Conservation (phyloP, 352 stramenopile genomes). For the Phytophthora agathidicida region DNA sequence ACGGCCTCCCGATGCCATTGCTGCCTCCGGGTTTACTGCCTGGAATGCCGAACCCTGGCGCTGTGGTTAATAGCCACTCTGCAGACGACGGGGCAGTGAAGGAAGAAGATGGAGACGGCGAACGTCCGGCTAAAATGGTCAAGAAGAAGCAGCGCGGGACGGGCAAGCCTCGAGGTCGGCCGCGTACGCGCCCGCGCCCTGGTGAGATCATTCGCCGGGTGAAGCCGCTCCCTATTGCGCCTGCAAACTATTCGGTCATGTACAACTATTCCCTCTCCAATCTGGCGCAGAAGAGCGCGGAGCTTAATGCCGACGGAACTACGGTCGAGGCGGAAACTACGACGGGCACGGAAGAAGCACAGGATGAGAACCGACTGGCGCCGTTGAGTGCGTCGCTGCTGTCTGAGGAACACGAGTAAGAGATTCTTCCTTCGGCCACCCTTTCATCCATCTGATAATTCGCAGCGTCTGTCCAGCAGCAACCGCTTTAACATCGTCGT, state of each 20-base stretch:
- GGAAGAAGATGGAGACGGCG: slow-evolving; percentile 35
- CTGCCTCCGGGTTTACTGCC: slow-evolving; percentile 46
- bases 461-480: slow-evolving; percentile 10
- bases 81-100: slow-evolving; percentile 26
- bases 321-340: slow-evolving; percentile 15
- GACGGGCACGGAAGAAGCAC: slow-evolving; percentile 19
- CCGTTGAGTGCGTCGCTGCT: slow-evolving; percentile 52
- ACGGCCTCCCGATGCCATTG: slow-evolving; percentile 61
- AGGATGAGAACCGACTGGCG: slow-evolving; percentile 56
- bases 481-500: slow-evolving; percentile 19
- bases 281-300: slow-evolving; percentile 55
- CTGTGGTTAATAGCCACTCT: slow-evolving; percentile 42
- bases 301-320: slow-evolving; percentile 43
- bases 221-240: slow-evolving; percentile 74
- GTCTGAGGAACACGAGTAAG: slow-evolving; percentile 63
- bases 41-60: slow-evolving; percentile 32
- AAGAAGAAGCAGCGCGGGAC: slow-evolving; percentile 84
- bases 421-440: slow-evolving; percentile 5
- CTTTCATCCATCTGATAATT: slow-evolving; percentile 35
- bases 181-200: slow-evolving; percentile 72
- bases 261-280: slow-evolving; percentile 73
- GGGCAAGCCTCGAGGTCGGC: slow-evolving; percentile 71
- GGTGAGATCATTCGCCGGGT: slow-evolving; percentile 77
- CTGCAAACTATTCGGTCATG: slow-evolving; percentile 79
- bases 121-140: slow-evolving; percentile 43